A percentile compares a stretch with the other conserved stretches of the same genome.
phyloP scores from a whole-genome alignment of 495 filamentous ascomycete species.

The Lophiostoma macrostomum region DNA sequence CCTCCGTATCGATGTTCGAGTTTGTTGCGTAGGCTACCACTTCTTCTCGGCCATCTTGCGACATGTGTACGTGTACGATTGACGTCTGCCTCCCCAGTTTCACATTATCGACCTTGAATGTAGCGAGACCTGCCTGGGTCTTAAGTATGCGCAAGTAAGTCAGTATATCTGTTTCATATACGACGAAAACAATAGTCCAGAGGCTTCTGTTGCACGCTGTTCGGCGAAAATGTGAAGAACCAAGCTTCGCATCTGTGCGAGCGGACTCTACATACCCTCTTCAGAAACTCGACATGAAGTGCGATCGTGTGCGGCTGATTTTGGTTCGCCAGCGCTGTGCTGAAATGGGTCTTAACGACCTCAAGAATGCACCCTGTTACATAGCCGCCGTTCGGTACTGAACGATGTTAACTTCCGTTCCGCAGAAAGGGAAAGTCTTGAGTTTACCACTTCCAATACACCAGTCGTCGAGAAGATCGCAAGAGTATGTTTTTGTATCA shows the following conservation, averaged over 20 bases:
- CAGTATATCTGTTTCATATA: too few relatives aligned
- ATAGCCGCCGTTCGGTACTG: conserved; percentile 84
- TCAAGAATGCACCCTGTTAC: conserved; percentile 63
- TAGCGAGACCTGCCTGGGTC: conserved; percentile 60
- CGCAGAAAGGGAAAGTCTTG: not conserved
- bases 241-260: too few relatives aligned
- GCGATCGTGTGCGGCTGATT: conserved; percentile 62
- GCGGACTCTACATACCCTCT: too few relatives aligned
- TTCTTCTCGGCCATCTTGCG: conserved; percentile 55
- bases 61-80: conserved; percentile 65
- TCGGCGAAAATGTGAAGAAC: too few relatives aligned
- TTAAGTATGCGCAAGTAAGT: too few relatives aligned
- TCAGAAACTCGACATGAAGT: conserved; percentile 72
- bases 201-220: too few relatives aligned
- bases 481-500: conserved; percentile 60
- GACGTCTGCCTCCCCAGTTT: conserved; percentile 71
- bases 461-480: conserved; percentile 59
- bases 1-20: conserved; percentile 56
- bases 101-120: conserved; percentile 63
- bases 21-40: conserved; percentile 69
- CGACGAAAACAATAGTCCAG: too few relatives aligned
- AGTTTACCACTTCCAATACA: conserved; percentile 64
- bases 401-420: conserved; percentile 13
- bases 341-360: conserved; percentile 62
- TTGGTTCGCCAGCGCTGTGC: conserved; percentile 56